Percentiles rank a stretch among this genome's conserved stretches.
Conservation (phyloP, 2,329 filamentous ascomycete species). For the Scedosporium minutisporum region DNA sequence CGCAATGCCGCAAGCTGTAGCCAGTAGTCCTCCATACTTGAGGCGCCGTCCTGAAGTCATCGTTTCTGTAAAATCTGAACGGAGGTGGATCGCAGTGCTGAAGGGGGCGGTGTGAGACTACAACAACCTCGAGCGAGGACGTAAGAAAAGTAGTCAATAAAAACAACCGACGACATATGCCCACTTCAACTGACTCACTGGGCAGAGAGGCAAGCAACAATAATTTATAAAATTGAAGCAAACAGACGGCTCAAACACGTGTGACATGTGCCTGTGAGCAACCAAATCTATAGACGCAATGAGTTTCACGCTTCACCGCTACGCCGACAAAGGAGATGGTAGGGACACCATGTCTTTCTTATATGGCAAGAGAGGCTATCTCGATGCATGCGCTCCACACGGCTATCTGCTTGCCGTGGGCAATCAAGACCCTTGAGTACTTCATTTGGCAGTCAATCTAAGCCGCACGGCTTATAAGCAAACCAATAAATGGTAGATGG, state of each 20-base stretch:
- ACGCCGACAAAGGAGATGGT: background rate
- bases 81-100: background rate
- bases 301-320: background rate
- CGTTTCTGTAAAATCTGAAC: conserved; percentile 29
- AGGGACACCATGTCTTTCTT: background rate
- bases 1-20: background rate
- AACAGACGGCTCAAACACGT: too few relatives aligned
- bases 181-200: too few relatives aligned
- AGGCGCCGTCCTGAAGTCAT: background rate
- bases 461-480: background rate
- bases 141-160: too few relatives aligned
- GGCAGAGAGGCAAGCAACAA: too few relatives aligned
- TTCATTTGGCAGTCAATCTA: background rate
- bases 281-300: background rate
- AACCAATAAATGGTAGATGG: background rate
- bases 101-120: too few relatives aligned
- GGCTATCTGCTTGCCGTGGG: conserved; percentile 51
- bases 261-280: background rate
- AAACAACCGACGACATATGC: too few relatives aligned
- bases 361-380: background rate
- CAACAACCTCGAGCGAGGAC: too few relatives aligned
- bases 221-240: too few relatives aligned
- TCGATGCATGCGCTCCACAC: conserved; percentile 46
- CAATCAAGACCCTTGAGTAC: conserved; percentile 12
- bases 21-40: background rate